Base-by-base conservation (phyloP, 768 basidiomycete genomes). In the Lenzites betulinus region DNA sequence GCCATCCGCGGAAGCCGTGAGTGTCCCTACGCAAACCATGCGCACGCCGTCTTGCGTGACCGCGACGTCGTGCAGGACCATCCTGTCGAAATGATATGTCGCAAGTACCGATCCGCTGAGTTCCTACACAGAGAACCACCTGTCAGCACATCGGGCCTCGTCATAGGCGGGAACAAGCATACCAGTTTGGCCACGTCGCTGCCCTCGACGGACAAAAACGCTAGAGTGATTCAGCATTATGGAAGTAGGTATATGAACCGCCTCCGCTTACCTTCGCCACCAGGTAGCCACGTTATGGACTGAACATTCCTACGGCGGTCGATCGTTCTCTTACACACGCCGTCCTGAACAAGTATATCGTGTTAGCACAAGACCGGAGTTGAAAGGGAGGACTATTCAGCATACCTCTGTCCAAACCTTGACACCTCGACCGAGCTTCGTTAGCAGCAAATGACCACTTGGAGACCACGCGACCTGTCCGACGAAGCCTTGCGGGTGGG, bases 391-490 rank as follows among this genome's bases (percentile, higher is more conserved):
- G n/a, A 20, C 20, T 6, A 7, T 9, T 9, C 22, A 36, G 43
- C 53, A 12, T 54, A 87, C 89, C 76, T 86, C 82, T 12, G 81
- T 85, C 89, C 89, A 92, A 36, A 90, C 76, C 73, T 89, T 90
- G 62, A 90, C 78, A 12, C 82, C 84, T 56, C 84, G 79, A 42
- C 74, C 76, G 49, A 88, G 77, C 73, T 88, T 89, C 2, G 88
- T 89, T 12, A 92, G 71, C 7, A 92, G 75, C 49, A 78, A 70
- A 51, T 79, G 78, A 16, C 89, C 88, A 35, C 77, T 80, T 0
- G 88, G 88, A 16, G 88, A 88, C 88, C 89, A 92, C 30, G 87
- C 88, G 33, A 90, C 89, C 72, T 90, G 89, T 35, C 85, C 83
- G 33, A 89, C 84, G 70, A 90, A 89, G n/a, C 86, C 87, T 62